A percentile compares a stretch with the other conserved stretches of the same genome.
Conservation (phyloP, 192 early-diverging fungal species). For the Glomus cerebriforme region DNA sequence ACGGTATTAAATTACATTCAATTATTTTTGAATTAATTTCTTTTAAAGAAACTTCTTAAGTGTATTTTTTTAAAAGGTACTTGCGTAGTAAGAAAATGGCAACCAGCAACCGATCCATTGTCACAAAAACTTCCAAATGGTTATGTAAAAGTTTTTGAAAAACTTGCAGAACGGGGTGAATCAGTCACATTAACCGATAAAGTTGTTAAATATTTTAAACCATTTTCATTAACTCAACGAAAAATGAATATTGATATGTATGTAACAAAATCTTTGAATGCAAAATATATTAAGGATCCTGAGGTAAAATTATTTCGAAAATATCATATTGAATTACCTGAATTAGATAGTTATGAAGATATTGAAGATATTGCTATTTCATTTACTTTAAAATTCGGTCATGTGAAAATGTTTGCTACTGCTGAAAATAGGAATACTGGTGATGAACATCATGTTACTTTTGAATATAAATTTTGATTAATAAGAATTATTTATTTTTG, state of each 20-base stretch:
- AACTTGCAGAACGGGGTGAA: neutral
- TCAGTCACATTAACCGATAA: neutral
- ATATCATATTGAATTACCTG: neutral
- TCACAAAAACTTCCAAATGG: neutral
- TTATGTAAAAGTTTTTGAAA: neutral
- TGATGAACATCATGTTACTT: neutral
- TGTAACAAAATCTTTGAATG: neutral
- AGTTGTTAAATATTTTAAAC: neutral
- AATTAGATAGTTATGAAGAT: neutral
- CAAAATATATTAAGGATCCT: neutral
- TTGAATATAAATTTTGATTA: neutral
- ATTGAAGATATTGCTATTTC: neutral
- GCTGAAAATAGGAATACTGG: neutral
- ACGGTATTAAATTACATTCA: neutral
- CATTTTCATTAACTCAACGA: neutral
- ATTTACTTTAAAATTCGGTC: neutral
- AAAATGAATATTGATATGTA: neutral
- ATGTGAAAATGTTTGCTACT: neutral
- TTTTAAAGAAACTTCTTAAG: neutral
- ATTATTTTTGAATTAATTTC: neutral
- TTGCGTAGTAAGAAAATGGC: neutral
- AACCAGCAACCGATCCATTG: neutral
- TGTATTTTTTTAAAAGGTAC: neutral
- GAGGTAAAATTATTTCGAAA: neutral
- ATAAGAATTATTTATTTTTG: too few species aligned